Conservation (phyloP, 345 rosid species). For the Ceriops tagal region DNA sequence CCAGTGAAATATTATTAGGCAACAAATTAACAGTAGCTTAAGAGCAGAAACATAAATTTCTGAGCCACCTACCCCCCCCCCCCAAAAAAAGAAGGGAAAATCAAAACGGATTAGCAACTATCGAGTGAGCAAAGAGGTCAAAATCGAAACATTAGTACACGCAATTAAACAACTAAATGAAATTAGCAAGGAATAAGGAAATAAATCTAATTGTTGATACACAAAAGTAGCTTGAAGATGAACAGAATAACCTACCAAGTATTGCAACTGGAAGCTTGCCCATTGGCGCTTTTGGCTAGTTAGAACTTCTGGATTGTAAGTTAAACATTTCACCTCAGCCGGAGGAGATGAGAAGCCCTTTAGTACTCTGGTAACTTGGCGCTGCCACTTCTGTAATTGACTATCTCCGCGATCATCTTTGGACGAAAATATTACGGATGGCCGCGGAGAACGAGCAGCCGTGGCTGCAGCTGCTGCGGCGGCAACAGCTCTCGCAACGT, state of each 20-base stretch:
- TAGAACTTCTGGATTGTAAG: constrained; percentile 88
- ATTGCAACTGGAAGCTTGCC: constrained; percentile 78
- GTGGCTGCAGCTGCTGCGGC: constrained; percentile 76
- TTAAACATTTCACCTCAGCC: constrained; percentile 44
- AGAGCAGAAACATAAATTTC: background rate
- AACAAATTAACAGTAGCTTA: background rate
- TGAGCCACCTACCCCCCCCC: background rate
- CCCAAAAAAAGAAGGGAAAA: no score
- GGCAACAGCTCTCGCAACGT: constrained; percentile 75
- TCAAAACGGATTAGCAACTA: background rate
- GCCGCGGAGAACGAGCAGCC: constrained; percentile 66
- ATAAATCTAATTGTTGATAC: background rate
- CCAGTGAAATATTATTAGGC: background rate
- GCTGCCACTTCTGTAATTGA: constrained; percentile 69
- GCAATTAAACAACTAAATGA: background rate
- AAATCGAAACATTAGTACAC: background rate
- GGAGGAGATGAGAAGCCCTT: constrained; percentile 64
- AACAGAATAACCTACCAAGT: constrained; percentile 54
- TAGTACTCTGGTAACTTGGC: constrained; percentile 57
- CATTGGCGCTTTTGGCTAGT: constrained; percentile 96
- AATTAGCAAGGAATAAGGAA: background rate
- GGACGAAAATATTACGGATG: constrained; percentile 75
- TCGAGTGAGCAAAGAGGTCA: background rate
- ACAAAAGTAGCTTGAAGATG: background rate
- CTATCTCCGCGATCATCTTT: constrained; percentile 60